phyloP scores from a whole-genome alignment of 2,329 filamentous ascomycete genomes.

The Pezicula radicicola region DNA sequence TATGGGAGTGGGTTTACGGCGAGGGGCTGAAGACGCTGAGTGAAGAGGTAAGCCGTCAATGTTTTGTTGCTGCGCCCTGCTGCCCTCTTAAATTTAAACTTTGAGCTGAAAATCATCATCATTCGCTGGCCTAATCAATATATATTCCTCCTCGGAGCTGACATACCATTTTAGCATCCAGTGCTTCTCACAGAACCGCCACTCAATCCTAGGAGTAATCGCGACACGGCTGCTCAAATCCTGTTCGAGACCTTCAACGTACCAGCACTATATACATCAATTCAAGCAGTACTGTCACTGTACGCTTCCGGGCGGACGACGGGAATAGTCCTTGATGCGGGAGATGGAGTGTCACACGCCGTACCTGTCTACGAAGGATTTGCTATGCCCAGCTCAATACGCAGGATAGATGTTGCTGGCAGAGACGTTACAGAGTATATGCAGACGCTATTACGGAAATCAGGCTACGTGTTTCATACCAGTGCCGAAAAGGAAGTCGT shows the following conservation, averaged over 20 bases:
- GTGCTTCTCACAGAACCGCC: constrained; percentile 95
- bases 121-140: neutral
- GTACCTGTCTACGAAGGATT: constrained; percentile 98
- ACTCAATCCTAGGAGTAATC: constrained; percentile 90
- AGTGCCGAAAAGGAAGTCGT: constrained; percentile 99
- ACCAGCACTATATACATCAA: constrained; percentile 91
- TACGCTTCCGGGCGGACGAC: constrained; percentile 96
- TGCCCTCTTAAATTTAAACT: neutral
- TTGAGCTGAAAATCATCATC: no score
- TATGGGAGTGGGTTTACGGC: constrained; percentile 97
- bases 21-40: constrained; percentile 95
- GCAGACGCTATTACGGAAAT: constrained; percentile 86
- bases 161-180: constrained; percentile 62
- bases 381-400: constrained; percentile 91
- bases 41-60: constrained; percentile 68
- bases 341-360: constrained; percentile 94
- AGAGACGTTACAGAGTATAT: constrained; percentile 95
- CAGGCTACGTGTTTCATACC: constrained; percentile 92
- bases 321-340: constrained; percentile 90
- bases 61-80: neutral
- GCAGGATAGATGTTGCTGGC: constrained; percentile 92
- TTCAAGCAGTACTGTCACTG: constrained; percentile 92
- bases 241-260: constrained; percentile 99
- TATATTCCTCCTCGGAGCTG: neutral
- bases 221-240: constrained; percentile 94